Conservation (phyloP, 23 red algal species). For the Gracilaria vermiculophylla region DNA sequence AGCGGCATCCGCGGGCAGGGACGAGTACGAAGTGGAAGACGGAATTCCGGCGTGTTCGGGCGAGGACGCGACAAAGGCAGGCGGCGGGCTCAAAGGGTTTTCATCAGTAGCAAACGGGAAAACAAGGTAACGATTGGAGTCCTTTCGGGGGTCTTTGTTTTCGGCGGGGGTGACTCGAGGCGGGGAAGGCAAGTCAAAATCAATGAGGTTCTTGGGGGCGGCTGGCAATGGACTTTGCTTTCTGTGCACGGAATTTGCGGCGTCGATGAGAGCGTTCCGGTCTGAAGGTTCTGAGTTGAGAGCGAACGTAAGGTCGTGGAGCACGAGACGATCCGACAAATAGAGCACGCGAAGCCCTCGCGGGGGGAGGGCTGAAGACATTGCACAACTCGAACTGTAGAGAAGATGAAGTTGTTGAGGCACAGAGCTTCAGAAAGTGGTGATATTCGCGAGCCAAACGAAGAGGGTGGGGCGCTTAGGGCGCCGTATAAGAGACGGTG, state of each 20-base stretch:
- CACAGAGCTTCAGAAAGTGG: not conserved
- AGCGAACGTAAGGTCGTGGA: constrained; percentile 67
- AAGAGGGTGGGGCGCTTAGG: not conserved
- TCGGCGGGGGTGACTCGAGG: constrained; percentile 33
- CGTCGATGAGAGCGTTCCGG: constrained; percentile 85
- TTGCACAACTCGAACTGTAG: not conserved
- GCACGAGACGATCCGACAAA: constrained; percentile 72
- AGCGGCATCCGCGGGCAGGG: constrained; percentile 71
- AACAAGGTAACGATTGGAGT: constrained; percentile 51
- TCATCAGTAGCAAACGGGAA: constrained; percentile 60
- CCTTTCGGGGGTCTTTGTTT: constrained; percentile 40
- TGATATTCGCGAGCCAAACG: not conserved
- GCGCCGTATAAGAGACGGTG: no score
- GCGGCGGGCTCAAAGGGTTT: not conserved
- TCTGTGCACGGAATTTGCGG: constrained; percentile 62
- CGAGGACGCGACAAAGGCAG: not conserved
- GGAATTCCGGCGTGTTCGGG: constrained; percentile 40
- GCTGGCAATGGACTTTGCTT: not conserved
- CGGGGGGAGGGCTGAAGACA: constrained; percentile 27
- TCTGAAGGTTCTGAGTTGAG: constrained; percentile 57
- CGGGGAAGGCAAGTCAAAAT: constrained; percentile 40
- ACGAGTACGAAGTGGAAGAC: not conserved
- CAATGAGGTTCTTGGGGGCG: constrained; percentile 21
- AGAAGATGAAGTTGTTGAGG: not conserved
- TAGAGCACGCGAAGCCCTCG: constrained; percentile 70